Base-by-base conservation (phyloP, 2,329 filamentous ascomycete genomes). In the Dactylellina sp. region DNA sequence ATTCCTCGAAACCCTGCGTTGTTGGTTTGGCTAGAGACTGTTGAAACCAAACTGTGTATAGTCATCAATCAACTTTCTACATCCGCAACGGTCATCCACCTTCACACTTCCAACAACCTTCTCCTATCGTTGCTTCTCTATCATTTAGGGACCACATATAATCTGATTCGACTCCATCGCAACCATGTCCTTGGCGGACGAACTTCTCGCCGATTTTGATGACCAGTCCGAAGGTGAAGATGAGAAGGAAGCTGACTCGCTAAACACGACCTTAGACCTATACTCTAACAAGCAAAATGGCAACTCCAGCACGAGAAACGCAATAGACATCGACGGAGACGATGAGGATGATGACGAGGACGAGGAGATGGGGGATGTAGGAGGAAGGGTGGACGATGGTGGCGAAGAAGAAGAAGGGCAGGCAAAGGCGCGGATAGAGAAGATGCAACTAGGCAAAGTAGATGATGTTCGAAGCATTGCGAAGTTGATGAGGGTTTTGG, bases 131-230 rank as follows among this genome's bases (percentile, higher is more conserved):
- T 9, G 9, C 28, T 32, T 32, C 28, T 37, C 49, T 16, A 39
- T 37, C 49, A 53, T 39, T 53, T 44, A 62, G 50, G 25, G 24
- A 42, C 75, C 79, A 77, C 28, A 42, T 7, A 9, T 0, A 1
- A 4, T 3, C 28, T 40, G 47, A 37, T 52, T n/a, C n/a, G 66
- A 11, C 32, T 25, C 28, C 47, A 32, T 11, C 40, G 25, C n/a
- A 46, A 80, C 24, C 14, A 96, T 97, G 93, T 92, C 94, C 47
- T 86, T 96, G 76, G 94, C 92, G 75, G 93, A 98, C 79, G 94
- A 98, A 81, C 87, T 99, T 9, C 85, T 98, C 78, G 91, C 95
- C 79, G 92, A 96, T 80, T 95, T 96, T 76, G 92, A 93, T 79
- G 92, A 96, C 79, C 91, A 89, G 57, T 92, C 92, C 59, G 91